Conservation (phyloP, 176 grass and related monocot species). For the Aechmea fasciata region DNA sequence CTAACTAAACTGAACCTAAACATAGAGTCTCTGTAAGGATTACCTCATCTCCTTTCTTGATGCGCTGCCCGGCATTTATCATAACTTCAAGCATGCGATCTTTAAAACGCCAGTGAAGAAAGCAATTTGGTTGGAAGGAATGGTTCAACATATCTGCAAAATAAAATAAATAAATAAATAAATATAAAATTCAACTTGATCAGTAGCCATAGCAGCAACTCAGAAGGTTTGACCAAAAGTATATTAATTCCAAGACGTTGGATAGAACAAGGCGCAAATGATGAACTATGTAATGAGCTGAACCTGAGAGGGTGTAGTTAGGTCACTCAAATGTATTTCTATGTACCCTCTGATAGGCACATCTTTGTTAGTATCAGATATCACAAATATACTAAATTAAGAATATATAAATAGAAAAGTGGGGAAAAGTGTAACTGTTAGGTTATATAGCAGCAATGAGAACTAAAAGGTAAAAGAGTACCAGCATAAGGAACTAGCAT, state of each 20-base stretch:
- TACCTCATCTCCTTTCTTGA: slow-evolving; percentile 96
- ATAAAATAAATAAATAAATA: neutral
- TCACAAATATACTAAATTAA: neutral
- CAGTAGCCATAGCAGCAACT: neutral
- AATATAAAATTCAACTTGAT: neutral
- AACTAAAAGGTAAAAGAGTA: slow-evolving; percentile 29
- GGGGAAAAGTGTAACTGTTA: neutral
- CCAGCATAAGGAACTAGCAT: slow-evolving; percentile 86
- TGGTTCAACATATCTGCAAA: slow-evolving; percentile 97
- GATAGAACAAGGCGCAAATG: neutral
- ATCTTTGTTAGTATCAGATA: neutral
- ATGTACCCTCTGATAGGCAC: too few species aligned
- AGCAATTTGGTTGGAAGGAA: slow-evolving; percentile 89
- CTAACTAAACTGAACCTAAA: neutral
- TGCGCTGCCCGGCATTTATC: slow-evolving; percentile 72
- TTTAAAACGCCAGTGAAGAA: slow-evolving; percentile 91
- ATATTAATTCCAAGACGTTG: neutral
- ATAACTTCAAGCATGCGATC: slow-evolving; percentile 96
- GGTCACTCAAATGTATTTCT: neutral
- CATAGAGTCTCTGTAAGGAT: slow-evolving; percentile 1
- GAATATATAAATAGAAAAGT: neutral
- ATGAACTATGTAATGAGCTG: neutral
- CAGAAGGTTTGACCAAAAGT: neutral
- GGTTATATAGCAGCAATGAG: neutral
- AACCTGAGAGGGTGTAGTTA: neutral